These are phyloP conservation scores for Larix kaempferi DNA, from an alignment of 75 land plant genomes.

Conservation along the genomic window DNA sequence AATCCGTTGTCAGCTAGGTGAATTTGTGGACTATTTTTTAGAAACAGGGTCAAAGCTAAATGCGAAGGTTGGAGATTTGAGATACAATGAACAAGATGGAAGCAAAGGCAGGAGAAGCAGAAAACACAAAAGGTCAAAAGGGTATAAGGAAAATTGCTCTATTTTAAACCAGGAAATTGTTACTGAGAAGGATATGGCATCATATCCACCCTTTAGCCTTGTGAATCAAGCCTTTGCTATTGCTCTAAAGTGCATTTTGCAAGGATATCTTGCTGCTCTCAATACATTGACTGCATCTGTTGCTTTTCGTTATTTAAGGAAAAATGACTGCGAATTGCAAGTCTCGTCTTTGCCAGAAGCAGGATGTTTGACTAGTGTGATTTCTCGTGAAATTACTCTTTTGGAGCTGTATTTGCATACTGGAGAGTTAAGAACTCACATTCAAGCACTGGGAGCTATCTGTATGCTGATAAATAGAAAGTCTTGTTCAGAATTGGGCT, in stretches of 20 bases:
- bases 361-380: constrained; percentile 50
- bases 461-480: constrained; percentile 30
- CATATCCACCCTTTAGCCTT: constrained; percentile 48
- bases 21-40: constrained; percentile 68
- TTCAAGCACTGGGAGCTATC: constrained; percentile 66
- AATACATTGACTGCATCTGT: constrained; percentile 66
- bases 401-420: constrained; percentile 87
- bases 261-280: constrained; percentile 72
- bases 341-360: neutral
- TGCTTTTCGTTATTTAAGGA: constrained; percentile 36
- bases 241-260: constrained; percentile 72
- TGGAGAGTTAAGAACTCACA: constrained; percentile 54
- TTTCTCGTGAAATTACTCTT: constrained; percentile 56
- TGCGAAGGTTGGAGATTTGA: constrained; percentile 8
- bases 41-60: constrained; percentile 11
- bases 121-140: neutral
- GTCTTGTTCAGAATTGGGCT: constrained; percentile 14
- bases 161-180: neutral
- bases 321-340: constrained; percentile 9
- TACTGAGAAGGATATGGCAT: neutral
- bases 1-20: constrained; percentile 52
- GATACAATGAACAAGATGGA: constrained; percentile 4
- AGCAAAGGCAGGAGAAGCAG: constrained; percentile 6
- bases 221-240: constrained; percentile 92
- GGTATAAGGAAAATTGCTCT: neutral